Base-by-base conservation (phyloP, 1,284 basidiomycete genomes). In the Rhodotorula sp. region DNA sequence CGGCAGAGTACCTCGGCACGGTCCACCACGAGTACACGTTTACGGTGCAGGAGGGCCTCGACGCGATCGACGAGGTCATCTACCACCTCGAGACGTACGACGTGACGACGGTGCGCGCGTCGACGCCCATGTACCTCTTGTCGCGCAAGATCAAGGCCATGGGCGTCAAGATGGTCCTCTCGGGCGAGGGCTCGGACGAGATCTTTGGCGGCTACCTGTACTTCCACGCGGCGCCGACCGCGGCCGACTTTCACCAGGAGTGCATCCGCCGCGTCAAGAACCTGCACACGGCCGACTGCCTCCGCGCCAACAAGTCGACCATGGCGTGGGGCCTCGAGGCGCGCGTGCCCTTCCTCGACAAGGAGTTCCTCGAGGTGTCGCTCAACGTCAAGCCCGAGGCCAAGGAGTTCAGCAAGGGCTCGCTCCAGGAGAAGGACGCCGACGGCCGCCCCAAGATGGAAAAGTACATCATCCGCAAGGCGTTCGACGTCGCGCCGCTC, bases 291-390 rank as follows among this genome's bases (percentile, higher is more conserved):
- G 87, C 97, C 53, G 97, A 99, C 82, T 99, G 97, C 83, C 86
- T 99, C 73, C 89, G 97, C 72, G 97, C 97, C 73, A 99, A 99
- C 89, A 99, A 99, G 91, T 95, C 93, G 59, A 99, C 97, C 13
- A 99, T 99, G 97, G 97, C 97, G 1, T 99, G 97, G 96, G 97
- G 97, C 75, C 88, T 99, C 65, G 97, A 99, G 83, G 95, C 96
- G 8, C 92, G 97, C 68, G 97, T 99, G 3, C 97, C 97, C 21
- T 99, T 99, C 89, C 88, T 99, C 67, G 97, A 99, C 86, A 97
- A 95, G 84, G 84, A 87, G 48, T 99, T 99, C 87, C 86, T 99
- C 66, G 93, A 98, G 68, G 91, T 92, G 46, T 86, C 93, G 8
- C 93, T 99, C 93, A 91, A 91, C 84, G 84, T 95, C 75, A 90